phyloP scores from a whole-genome alignment of 768 basidiomycete species.

The Hericium coralloides region DNA sequence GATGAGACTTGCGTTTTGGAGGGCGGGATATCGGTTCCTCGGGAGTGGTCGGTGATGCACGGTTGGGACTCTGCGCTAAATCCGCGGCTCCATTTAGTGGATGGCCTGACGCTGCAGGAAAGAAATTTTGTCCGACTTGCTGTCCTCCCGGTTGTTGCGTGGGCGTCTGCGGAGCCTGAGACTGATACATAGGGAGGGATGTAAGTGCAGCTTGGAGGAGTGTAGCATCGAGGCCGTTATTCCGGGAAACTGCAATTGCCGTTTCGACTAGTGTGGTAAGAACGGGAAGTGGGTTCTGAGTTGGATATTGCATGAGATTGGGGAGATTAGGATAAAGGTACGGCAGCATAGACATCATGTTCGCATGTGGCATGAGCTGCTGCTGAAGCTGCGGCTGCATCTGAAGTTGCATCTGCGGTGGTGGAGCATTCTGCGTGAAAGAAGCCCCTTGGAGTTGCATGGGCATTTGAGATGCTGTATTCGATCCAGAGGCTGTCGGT shows the following conservation, averaged over 20 bases:
- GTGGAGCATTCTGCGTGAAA: neutral
- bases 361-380: constrained; percentile 2
- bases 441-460: no score
- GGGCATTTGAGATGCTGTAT: no score
- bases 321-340: neutral
- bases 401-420: neutral
- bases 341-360: constrained; percentile 3
- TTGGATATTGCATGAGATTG: neutral
- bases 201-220: neutral
- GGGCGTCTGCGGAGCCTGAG: neutral
- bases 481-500: no score
- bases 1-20: no score
- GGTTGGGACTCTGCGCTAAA: no score
- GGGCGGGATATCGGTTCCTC: no score
- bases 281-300: neutral
- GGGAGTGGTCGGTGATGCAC: no score
- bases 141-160: neutral
- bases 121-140: neutral
- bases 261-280: constrained; percentile 11
- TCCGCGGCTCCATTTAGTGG: no score
- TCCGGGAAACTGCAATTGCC: constrained; percentile 9
- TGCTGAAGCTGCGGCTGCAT: neutral
- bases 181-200: neutral
- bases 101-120: no score
- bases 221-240: constrained; percentile 8